These are phyloP conservation scores for Cercophora newfieldiana DNA, from an alignment of 495 filamentous ascomycete genomes.

Conservation along the genomic window DNA sequence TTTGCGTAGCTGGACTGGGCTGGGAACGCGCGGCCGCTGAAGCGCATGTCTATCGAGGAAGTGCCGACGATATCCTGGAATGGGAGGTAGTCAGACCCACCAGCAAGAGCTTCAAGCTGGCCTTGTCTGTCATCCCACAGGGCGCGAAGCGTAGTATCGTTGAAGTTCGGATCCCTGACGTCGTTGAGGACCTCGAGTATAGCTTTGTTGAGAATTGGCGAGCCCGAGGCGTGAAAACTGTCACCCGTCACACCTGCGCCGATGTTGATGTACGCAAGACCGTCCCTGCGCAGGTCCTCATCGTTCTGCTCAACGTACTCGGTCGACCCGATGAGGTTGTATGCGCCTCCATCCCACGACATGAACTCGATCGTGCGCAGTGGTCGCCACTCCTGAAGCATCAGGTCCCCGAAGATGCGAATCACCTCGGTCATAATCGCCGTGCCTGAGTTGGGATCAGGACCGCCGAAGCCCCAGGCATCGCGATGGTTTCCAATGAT, in stretches of 20 bases:
- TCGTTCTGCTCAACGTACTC: conserved; percentile 94
- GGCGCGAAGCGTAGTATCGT: conserved; percentile 73
- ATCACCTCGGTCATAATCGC: conserved; percentile 88
- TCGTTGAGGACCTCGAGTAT: conserved; percentile 72
- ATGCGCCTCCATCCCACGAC: conserved; percentile 92
- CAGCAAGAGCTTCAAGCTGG: conserved; percentile 69
- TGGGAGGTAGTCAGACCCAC: conserved; percentile 84
- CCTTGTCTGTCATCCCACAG: conserved; percentile 70
- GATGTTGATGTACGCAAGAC: conserved; percentile 88
- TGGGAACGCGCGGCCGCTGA: conserved; percentile 66
- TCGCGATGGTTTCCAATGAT: conserved; percentile 94
- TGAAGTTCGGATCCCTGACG: conserved; percentile 68
- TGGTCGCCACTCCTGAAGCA: conserved; percentile 80
- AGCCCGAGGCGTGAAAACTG: conserved; percentile 72
- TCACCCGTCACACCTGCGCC: conserved; percentile 78
- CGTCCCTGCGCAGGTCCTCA: conserved; percentile 68
- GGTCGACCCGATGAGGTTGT: conserved; percentile 92
- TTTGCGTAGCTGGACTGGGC: conserved; percentile 87
- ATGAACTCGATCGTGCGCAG: conserved; percentile 90
- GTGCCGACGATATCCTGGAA: conserved; percentile 95
- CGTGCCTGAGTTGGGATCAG: conserved; percentile 83
- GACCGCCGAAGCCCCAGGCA: conserved; percentile 86
- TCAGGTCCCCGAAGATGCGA: conserved; percentile 76
- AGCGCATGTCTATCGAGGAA: conserved; percentile 84
- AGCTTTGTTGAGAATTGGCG: conserved; percentile 71